phyloP scores from a whole-genome alignment of 306 rosid genomes.

The Geum urbanum region DNA sequence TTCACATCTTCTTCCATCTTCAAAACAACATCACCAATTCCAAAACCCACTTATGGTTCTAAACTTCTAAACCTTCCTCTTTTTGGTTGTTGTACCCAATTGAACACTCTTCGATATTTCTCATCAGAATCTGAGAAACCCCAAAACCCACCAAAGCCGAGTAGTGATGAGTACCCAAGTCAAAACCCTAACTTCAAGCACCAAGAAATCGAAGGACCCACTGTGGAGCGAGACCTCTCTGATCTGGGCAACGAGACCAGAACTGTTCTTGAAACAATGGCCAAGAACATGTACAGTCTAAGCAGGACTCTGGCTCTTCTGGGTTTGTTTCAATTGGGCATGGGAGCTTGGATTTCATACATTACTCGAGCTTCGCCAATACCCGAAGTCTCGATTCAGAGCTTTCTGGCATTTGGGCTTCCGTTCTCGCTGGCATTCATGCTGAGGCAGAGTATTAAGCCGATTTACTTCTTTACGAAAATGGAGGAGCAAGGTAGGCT shows the following conservation, averaged over 20 bases:
- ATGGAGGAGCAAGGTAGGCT: constrained; percentile 67
- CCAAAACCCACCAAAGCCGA: constrained; percentile 24
- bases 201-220: constrained; percentile 93
- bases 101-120: background rate
- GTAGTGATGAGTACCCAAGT: constrained; percentile 39
- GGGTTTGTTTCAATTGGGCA: constrained; percentile 57
- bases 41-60: background rate
- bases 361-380: constrained; percentile 32
- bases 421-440: constrained; percentile 63
- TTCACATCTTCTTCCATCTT: constrained; percentile 4
- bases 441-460: constrained; percentile 61
- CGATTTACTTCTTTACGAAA: constrained; percentile 54
- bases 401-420: constrained; percentile 68
- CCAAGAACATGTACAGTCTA: constrained; percentile 52
- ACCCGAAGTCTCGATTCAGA: constrained; percentile 51
- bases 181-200: constrained; percentile 68
- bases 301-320: constrained; percentile 53
- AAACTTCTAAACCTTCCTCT: too few species aligned
- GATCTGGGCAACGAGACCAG: constrained; percentile 65
- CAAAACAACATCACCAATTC: background rate
- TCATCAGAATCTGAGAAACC: constrained; percentile 41
- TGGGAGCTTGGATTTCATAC: constrained; percentile 75
- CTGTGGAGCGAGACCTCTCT: constrained; percentile 77
- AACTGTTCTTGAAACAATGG: constrained; percentile 42
- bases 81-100: background rate